These are phyloP conservation scores for Colletotrichum costaricense DNA, from an alignment of 2,329 filamentous ascomycete species.

Conservation along the genomic window DNA sequence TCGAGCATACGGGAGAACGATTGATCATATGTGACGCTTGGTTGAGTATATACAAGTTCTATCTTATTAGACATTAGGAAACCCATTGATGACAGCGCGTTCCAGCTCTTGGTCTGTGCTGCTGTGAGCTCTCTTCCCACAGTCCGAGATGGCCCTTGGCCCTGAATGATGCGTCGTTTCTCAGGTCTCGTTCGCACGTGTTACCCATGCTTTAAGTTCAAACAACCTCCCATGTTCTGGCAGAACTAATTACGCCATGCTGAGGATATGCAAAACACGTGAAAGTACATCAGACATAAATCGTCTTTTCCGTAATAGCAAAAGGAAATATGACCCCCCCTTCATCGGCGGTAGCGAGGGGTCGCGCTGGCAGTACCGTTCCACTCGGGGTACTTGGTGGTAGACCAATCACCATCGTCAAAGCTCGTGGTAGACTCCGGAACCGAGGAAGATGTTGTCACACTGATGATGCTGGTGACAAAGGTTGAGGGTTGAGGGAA, in stretches of 20 bases:
- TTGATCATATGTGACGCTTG: neutral
- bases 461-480: constrained; percentile 35
- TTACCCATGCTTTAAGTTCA: neutral
- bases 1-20: neutral
- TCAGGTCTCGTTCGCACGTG: constrained; percentile 14
- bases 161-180: constrained; percentile 29
- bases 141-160: neutral
- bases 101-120: constrained; percentile 55
- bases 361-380: constrained; percentile 48
- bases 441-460: constrained; percentile 36
- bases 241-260: neutral
- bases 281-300: neutral
- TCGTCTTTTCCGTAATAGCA: neutral
- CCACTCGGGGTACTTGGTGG: constrained; percentile 55
- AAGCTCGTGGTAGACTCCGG: constrained; percentile 42
- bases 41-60: constrained; percentile 20
- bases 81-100: constrained; percentile 41
- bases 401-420: constrained; percentile 59
- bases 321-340: neutral
- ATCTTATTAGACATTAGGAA: constrained; percentile 32
- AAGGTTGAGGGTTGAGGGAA: constrained; percentile 32
- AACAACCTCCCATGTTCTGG: neutral
- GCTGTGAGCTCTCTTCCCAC: constrained; percentile 24
- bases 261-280: neutral
- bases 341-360: constrained; percentile 30